phyloP scores from a whole-genome alignment of 1,139 yeast genomes.

The Yamadazyma atmosphaerica region DNA sequence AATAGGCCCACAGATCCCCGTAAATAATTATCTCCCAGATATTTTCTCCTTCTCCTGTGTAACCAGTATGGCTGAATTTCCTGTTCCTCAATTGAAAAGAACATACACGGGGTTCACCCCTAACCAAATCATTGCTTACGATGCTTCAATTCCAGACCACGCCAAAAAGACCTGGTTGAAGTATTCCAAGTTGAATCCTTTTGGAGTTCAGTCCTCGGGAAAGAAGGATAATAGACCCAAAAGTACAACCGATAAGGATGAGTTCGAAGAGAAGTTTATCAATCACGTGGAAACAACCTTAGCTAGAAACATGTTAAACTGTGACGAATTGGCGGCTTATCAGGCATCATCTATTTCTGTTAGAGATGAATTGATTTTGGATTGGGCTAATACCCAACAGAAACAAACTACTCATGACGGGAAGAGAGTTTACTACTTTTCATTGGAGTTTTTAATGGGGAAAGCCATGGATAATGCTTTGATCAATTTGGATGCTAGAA shows the following conservation, averaged over 20 bases:
- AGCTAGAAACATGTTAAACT: conserved; percentile 87
- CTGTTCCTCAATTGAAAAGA: conserved; percentile 54
- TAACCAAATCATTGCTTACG: conserved; percentile 80
- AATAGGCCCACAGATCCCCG: neutral
- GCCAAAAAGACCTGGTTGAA: conserved; percentile 79
- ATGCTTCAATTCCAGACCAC: conserved; percentile 75
- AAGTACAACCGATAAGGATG: conserved; percentile 37
- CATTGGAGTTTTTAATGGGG: conserved; percentile 92
- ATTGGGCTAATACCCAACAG: conserved; percentile 95
- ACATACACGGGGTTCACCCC: conserved; percentile 91
- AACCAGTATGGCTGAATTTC: conserved; percentile 16
- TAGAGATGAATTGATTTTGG: conserved; percentile 76
- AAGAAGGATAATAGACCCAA: conserved; percentile 10
- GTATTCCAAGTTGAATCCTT: conserved; percentile 43
- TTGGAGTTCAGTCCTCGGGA: conserved; percentile 19
- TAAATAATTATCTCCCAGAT: too few species aligned
- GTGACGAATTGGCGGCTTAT: conserved; percentile 90
- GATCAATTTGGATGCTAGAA: conserved; percentile 66
- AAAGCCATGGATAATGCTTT: conserved; percentile 93
- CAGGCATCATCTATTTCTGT: conserved; percentile 83
- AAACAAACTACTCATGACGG: conserved; percentile 81
- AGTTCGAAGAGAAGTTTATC: conserved; percentile 69
- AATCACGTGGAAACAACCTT: conserved; percentile 86
- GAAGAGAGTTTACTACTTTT: conserved; percentile 83
- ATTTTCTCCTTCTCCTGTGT: neutral